These are phyloP conservation scores for Pezicula radicicola DNA, from an alignment of 2,329 filamentous ascomycete species.

Conservation along the genomic window DNA sequence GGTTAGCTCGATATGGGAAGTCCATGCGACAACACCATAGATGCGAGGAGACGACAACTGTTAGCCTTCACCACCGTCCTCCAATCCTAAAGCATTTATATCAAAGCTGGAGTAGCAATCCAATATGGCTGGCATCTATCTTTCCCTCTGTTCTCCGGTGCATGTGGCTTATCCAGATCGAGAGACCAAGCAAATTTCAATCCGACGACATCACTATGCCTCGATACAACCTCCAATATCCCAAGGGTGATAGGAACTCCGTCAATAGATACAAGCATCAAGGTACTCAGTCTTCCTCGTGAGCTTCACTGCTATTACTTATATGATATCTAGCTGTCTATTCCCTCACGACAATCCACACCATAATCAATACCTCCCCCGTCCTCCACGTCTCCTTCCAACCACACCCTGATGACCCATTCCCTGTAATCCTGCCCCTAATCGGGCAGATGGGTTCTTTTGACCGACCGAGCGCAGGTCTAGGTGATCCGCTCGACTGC, in stretches of 20 bases:
- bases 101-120: background rate
- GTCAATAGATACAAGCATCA: conserved; percentile 25
- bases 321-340: conserved; percentile 11
- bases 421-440: conserved; percentile 79
- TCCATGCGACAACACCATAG: background rate
- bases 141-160: background rate
- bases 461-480: conserved; percentile 30
- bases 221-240: conserved; percentile 20
- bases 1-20: background rate
- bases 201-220: conserved; percentile 10
- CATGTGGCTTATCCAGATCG: background rate
- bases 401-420: conserved; percentile 45
- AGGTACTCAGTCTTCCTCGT: conserved; percentile 4
- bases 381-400: conserved; percentile 79
- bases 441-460: conserved; percentile 81
- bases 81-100: background rate
- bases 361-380: conserved; percentile 70
- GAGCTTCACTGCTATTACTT: background rate
- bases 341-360: conserved; percentile 63
- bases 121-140: background rate
- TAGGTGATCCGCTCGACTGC: background rate
- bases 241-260: conserved; percentile 19
- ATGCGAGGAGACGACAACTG: background rate
- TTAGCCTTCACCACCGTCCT: background rate
- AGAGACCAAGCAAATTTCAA: background rate